These are phyloP conservation scores for Endogone sp. DNA, from an alignment of 192 early-diverging fungal genomes.

Conservation along the genomic window DNA sequence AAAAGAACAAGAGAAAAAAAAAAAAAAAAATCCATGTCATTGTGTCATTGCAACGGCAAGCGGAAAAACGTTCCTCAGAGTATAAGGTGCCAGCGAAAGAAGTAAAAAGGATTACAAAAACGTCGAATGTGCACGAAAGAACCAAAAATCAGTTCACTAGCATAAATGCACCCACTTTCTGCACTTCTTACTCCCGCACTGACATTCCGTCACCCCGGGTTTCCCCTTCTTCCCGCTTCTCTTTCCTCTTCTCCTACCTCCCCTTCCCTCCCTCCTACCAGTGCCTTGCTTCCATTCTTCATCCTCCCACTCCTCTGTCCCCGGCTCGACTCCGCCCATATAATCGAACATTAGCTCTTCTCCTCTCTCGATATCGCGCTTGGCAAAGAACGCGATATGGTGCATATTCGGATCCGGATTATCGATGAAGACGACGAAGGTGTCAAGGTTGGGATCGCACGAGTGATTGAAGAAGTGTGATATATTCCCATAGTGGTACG, in stretches of 20 bases:
- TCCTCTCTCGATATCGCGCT: slow-evolving; percentile 38
- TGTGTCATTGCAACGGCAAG: no score
- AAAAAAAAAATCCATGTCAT: no score
- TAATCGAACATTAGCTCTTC: slow-evolving; percentile 72
- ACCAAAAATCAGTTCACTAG: no score
- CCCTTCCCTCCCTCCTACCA: slow-evolving; percentile 6
- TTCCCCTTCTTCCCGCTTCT: background rate
- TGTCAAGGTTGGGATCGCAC: slow-evolving; percentile 57
- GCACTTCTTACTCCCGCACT: slow-evolving; percentile 1
- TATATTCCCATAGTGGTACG: slow-evolving; percentile 49
- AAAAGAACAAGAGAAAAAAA: no score
- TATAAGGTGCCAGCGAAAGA: no score
- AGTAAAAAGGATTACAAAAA: no score
- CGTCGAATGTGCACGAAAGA: no score
- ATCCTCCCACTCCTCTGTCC: background rate
- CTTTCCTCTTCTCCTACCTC: background rate
- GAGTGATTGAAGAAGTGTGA: slow-evolving; percentile 66
- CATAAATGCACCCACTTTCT: background rate
- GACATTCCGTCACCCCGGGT: background rate
- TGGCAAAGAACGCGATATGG: slow-evolving; percentile 57
- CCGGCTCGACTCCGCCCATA: slow-evolving; percentile 20
- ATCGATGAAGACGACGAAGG: slow-evolving; percentile 43
- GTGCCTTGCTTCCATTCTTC: background rate
- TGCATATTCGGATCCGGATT: slow-evolving; percentile 34
- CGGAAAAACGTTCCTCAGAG: no score